Evolutionary conservation across 2,329 filamentous ascomycete species (phyloP), one percentile per base, ranked within the genome.

Genomic region (Colletotrichum paranaense): DNA sequence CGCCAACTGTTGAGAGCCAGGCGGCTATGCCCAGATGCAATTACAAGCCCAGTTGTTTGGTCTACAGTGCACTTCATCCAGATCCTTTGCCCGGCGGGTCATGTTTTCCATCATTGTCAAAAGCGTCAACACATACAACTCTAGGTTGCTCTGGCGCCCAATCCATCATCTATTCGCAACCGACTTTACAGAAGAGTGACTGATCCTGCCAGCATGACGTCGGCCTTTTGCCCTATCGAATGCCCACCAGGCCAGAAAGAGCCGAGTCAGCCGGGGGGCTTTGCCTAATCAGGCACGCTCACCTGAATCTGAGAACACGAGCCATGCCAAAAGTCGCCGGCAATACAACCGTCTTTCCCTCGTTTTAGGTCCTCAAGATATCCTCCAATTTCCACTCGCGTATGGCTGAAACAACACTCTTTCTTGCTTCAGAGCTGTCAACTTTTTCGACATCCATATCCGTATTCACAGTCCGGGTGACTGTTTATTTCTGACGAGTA

Each of bases 271-370:
- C 46, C 67, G 62, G 72, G 63, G 42, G 16, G 38, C 62, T 62
- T 72, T 71, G n/a, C 72, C 72, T 57, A 74, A 67, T 72, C 57
- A 57, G 55, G 63, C n/a, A 74, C 32, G 52, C 38, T 73, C 75
- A 76, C 76, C 76, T 77, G 76, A 77, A 76, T 75, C 75, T 65
- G 76, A 75, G 71, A 68, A 76, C 62, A 69, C 67, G 74, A 76
- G 60, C 70, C 67, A 73, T 70, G 28, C 67, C 70, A 16, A 63
- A 70, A 70, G 55, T 56, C 35, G 56, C 64, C 66, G 60, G 28
- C 38, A 42, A 26, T 65, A 70, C 70, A 62, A 65, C 66, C 66
- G 16, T 49, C 26, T 63, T 42, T 52, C 22, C 55, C 28, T 24
- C 24, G 26, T 56, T 49, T 49, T 16, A 22, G 64, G 55, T 35